Evolutionary conservation across 1,139 yeast species (phyloP), one percentile per base, ranked within the genome.

Genomic region (Suhomyces bolitotheri): DNA sequence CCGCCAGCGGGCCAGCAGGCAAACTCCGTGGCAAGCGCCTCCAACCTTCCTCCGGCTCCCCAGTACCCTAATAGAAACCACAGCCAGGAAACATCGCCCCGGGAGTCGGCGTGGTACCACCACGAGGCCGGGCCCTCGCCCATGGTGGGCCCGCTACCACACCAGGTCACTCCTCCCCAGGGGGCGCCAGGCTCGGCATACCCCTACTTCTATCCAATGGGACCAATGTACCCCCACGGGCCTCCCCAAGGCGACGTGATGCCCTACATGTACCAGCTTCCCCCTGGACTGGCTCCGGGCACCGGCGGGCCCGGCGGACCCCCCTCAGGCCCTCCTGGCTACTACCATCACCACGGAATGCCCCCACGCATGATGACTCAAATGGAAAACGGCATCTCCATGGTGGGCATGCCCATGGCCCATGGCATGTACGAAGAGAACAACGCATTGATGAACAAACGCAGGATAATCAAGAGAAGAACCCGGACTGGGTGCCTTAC

Each of bases 391-490:
- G 35, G 38, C 10, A 21, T 39, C 21, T 17, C 36, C 31, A 36
- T 35, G 42, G 39, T 28, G 25, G 34, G 40, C 13, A 29, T 38
- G 22, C 27, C 29, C 20, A 28, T 38, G 36, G 27, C 24, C 15
- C 33, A 29, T 5, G 41, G 38, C 12, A 36, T 36, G 28, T 53
- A 44, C 34, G 71, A 62, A 28, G 64, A 60, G 33, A 68, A 56
- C 42, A 55, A 55, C 43, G 65, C 64, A 17, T 57, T 58, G 45
- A 45, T 69, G 39, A 70, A 62, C 51, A 71, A 66, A 43, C 47
- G 75, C 33, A 55, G 71, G 38, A 66, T 66, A 27, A 68, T 71
- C 34, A 54, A 56, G 43, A 46, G 60, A 15, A 44, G 62, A 12
- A 56, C 62, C n/a, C 40, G 60, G 5, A 56, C 60, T 2, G 62